Conservation (phyloP, 176 grass and related monocot genomes). For the Aegilops tauschii region DNA sequence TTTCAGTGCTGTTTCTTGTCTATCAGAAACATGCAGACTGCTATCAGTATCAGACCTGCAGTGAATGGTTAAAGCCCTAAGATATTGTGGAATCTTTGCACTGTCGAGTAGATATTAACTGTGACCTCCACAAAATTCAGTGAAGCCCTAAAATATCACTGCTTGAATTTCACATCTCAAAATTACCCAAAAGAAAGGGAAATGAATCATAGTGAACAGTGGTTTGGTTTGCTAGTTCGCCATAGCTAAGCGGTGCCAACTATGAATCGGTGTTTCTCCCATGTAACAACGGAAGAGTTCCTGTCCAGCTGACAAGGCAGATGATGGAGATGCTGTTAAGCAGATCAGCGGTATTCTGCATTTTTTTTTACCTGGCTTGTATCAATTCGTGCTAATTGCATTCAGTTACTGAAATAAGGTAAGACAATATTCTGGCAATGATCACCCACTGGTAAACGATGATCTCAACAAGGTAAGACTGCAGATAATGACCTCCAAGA, state of each 20-base stretch:
- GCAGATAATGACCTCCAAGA: too few relatives aligned
- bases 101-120: background rate
- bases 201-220: background rate
- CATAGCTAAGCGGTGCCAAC: background rate
- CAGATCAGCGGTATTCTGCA: too few relatives aligned
- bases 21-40: background rate
- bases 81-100: background rate
- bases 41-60: too few relatives aligned
- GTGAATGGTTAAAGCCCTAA: too few relatives aligned
- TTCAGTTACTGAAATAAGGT: too few relatives aligned
- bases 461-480: too few relatives aligned
- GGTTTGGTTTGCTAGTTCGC: background rate
- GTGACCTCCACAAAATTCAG: background rate
- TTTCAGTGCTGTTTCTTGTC: slow-evolving; percentile 70
- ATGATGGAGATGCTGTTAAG: too few relatives aligned
- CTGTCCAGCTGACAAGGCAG: too few relatives aligned
- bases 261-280: background rate
- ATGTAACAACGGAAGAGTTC: background rate
- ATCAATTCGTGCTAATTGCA: too few relatives aligned
- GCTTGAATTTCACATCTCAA: background rate
- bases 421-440: too few relatives aligned
- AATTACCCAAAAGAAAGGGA: background rate
- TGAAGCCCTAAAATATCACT: background rate
- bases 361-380: too few relatives aligned
- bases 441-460: too few relatives aligned